Evolutionary conservation across 805 yeast species (phyloP).

Genomic region (Wickerhamomyces bovis): DNA sequence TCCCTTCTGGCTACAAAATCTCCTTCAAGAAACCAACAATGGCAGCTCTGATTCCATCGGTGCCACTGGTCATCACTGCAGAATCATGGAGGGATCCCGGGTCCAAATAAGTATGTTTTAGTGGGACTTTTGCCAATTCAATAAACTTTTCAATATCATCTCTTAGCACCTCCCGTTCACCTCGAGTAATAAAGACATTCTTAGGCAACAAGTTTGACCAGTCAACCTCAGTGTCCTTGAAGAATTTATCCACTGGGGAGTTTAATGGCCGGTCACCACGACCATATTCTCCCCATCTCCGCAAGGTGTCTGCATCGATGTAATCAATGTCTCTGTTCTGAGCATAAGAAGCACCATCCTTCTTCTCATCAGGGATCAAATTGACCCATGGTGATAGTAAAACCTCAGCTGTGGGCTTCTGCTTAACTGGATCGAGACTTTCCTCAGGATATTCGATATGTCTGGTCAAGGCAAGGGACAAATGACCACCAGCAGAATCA

Average conservation of each 20-base stretch:
- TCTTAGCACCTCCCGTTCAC: slow-evolving; percentile 10
- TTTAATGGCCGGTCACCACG: slow-evolving; percentile 1
- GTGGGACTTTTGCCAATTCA: not conserved
- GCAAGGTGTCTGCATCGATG: not conserved
- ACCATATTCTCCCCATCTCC: slow-evolving; percentile 2
- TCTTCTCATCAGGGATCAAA: slow-evolving; percentile 5
- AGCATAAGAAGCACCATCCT: not conserved
- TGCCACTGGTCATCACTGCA: not conserved
- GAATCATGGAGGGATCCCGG: slow-evolving; percentile 5
- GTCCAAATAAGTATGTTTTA: not conserved
- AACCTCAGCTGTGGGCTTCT: slow-evolving; percentile 4
- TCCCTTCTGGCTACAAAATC: not conserved
- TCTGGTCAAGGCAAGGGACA: slow-evolving; percentile 16
- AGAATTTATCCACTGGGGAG: slow-evolving; percentile 2
- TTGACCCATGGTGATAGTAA: slow-evolving; percentile 15
- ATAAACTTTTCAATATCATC: slow-evolving; percentile 7
- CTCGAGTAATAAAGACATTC: slow-evolving; percentile 4
- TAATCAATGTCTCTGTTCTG: not conserved
- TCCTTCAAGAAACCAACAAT: not conserved
- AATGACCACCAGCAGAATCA: slow-evolving; percentile 29
- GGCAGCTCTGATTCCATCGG: not conserved
- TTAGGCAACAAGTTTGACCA: slow-evolving; percentile 9
- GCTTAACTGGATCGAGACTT: not conserved
- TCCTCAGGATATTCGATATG: slow-evolving; percentile 3
- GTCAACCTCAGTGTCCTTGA: slow-evolving; percentile 6